phyloP scores from a whole-genome alignment of 306 rosid genomes.

The Urtica urens region DNA sequence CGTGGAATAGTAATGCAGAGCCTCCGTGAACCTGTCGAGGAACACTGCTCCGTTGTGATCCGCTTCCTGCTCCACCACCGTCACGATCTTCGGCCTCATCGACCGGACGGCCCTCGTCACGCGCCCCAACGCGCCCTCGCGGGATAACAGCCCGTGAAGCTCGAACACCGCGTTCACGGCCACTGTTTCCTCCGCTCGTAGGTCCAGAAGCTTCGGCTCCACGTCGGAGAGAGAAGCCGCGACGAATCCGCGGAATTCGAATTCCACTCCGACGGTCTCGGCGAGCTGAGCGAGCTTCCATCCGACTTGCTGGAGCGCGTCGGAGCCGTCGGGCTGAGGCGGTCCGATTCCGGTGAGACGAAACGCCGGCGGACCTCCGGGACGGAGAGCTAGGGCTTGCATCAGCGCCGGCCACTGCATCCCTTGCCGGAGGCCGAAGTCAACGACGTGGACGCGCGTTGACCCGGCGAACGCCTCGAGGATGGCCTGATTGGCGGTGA shows the following conservation, averaged over 20 bases:
- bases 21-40: constrained; percentile 69
- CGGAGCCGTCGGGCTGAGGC: constrained; percentile 48
- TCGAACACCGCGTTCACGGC: constrained; percentile 72
- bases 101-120: constrained; percentile 39
- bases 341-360: constrained; percentile 79
- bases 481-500: constrained; percentile 86
- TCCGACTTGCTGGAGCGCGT: constrained; percentile 61
- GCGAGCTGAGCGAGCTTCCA: constrained; percentile 65
- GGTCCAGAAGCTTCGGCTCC: constrained; percentile 46
- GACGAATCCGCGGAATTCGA: constrained; percentile 61
- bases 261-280: constrained; percentile 42
- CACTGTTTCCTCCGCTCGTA: constrained; percentile 42
- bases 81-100: constrained; percentile 48
- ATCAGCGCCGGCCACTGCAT: constrained; percentile 92
- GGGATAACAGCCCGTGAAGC: constrained; percentile 50
- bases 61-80: constrained; percentile 71
- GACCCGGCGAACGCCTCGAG: constrained; percentile 57
- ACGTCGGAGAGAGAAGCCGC: constrained; percentile 59
- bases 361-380: constrained; percentile 69
- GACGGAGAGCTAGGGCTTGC: constrained; percentile 66
- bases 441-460: constrained; percentile 61
- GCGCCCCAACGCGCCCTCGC: constrained; percentile 48
- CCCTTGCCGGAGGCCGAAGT: constrained; percentile 71
- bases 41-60: constrained; percentile 61
- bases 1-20: constrained; percentile 62